These are phyloP conservation scores for Venturia carpophila DNA, from an alignment of 2,329 filamentous ascomycete genomes.

Conservation along the genomic window DNA sequence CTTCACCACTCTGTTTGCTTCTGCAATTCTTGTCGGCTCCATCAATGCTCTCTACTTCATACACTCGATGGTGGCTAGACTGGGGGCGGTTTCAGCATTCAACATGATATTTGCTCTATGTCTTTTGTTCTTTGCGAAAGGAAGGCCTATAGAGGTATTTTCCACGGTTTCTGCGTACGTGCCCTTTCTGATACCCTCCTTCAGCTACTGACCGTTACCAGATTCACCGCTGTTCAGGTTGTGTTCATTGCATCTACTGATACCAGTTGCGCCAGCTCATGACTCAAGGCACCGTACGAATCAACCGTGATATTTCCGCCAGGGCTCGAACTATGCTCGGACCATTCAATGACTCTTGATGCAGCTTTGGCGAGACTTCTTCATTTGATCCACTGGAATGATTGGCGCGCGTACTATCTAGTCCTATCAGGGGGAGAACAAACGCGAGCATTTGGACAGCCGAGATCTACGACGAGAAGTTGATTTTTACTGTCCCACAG, in stretches of 20 bases:
- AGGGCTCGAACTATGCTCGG: no score
- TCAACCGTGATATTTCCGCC: no score
- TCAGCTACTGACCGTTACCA: background rate
- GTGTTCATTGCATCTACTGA: background rate
- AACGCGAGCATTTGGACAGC: no score
- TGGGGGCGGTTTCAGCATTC: background rate
- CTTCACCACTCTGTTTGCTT: background rate
- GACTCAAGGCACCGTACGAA: no score
- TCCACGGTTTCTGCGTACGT: background rate
- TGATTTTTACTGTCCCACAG: no score
- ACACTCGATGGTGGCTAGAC: background rate
- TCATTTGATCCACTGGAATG: no score
- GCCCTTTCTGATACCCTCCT: background rate
- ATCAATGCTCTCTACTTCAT: background rate
- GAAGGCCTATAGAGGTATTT: slow-evolving; percentile 4
- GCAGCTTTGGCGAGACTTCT: no score
- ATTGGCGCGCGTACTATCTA: no score
- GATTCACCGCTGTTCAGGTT: slow-evolving; percentile 1
- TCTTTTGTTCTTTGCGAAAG: slow-evolving; percentile 1
- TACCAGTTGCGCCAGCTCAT: background rate
- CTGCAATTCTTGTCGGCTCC: background rate
- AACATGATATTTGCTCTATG: background rate
- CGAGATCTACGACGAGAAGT: no score
- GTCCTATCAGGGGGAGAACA: no score
- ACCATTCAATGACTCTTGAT: no score